Base-by-base conservation (phyloP, 371 early-diverging fungal genomes). In the Mortierella sp. region DNA sequence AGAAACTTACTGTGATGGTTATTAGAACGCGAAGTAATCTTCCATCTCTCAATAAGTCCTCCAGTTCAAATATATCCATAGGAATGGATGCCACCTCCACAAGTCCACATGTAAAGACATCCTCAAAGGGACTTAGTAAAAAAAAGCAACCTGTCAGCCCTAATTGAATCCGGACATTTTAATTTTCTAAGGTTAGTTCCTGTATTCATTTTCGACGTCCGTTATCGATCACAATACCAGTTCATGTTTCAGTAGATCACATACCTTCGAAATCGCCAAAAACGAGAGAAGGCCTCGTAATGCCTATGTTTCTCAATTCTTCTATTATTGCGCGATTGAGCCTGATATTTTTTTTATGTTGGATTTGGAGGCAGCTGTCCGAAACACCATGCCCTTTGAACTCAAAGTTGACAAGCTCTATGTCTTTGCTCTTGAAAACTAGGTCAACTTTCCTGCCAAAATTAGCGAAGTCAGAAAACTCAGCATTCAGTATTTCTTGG, bases 391-490 rank as follows among this genome's bases (percentile, higher is more conserved):
- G 61, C 0, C 2, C 6, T 40, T 61, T 61, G 22, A 61, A 61
- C 61, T 61, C 61, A 39, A 61, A 61, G n/a, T 61, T 61, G 10
- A 4, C 40, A 61, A 61, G 61, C 43, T 61, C 61, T 1, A n/a
- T n/a, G 11, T 61, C 61, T 3, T 39, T n/a, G 2, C 61, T 61
- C 43, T 40, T 61, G 40, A 61, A 61, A 40, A 61, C 61, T 11
- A 61, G 37, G 37, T 61, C 61, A n/a, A 61, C 61, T 39, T 61
- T 61, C n/a, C 61, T 61, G 61, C 61, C 61, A 40, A 40, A 40
- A 2, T 10, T 61, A 1, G 61, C 61, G 40, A 40, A 10, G 14
- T 63, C 63, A 63, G 63, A 22, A 28, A 63, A 63, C 37, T 63
- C 45, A 26, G n/a, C 63, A 28, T 63, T 47, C 49, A 47, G 49